These are phyloP conservation scores for Aristolochia californica DNA, from an alignment of 164 flowering plant species.

Conservation along the genomic window DNA sequence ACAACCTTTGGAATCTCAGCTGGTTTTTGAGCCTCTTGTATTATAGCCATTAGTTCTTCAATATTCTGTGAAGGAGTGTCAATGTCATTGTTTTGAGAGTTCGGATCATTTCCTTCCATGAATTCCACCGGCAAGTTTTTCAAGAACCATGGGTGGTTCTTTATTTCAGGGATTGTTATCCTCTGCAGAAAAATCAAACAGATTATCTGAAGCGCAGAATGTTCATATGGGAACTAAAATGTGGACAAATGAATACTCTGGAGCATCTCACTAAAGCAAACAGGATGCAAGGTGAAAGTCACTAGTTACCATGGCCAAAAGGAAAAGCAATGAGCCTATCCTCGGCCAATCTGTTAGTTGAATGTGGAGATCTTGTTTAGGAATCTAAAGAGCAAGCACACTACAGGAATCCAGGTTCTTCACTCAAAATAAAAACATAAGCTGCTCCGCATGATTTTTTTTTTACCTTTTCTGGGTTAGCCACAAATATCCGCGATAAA, in stretches of 20 bases:
- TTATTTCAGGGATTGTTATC: constrained; percentile 64
- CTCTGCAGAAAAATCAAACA: constrained; percentile 34
- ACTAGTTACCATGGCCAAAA: neutral
- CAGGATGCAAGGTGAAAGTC: neutral
- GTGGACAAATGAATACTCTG: no score
- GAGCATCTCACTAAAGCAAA: no score
- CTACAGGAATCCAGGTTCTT: neutral
- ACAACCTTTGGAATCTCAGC: constrained; percentile 26
- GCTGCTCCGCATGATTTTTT: no score
- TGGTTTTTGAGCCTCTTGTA: constrained; percentile 62
- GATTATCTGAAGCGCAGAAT: no score
- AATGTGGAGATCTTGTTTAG: neutral
- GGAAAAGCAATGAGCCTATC: neutral
- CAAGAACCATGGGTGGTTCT: constrained; percentile 67
- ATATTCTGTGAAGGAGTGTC: constrained; percentile 36
- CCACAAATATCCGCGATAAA: constrained; percentile 61
- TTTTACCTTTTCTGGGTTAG: constrained; percentile 65
- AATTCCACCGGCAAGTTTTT: constrained; percentile 62
- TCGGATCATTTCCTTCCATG: constrained; percentile 35
- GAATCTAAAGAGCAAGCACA: neutral
- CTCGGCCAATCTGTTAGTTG: neutral
- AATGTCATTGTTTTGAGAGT: constrained; percentile 18
- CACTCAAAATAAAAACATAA: no score
- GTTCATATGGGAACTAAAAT: no score
- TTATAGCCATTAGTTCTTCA: constrained; percentile 54